phyloP scores from a whole-genome alignment of 257 asterid genomes.

The Pogostemon cablin region DNA sequence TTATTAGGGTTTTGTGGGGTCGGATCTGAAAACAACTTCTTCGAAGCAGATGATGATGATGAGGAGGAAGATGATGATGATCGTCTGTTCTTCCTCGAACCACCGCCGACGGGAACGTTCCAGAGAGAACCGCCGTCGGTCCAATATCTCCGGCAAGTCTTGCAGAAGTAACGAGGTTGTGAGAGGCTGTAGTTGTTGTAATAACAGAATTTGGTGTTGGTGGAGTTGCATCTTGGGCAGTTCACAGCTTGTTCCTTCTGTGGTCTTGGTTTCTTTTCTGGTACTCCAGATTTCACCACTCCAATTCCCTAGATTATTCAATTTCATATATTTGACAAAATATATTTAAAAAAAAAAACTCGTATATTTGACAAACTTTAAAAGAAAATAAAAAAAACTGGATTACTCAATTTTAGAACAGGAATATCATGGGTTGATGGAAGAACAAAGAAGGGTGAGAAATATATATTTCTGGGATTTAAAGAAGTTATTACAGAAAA shows the following conservation, averaged over 20 bases:
- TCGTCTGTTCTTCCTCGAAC: conserved; percentile 73
- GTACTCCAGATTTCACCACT: conserved; percentile 34
- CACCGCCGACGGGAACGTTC: conserved; percentile 91
- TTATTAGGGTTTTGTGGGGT: conserved; percentile 37
- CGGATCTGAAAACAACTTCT: conserved; percentile 42
- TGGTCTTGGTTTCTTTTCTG: conserved; percentile 69
- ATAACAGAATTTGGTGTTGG: conserved; percentile 87
- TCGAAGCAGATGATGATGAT: conserved; percentile 21
- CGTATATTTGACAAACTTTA: no score
- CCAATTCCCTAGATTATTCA: conserved; percentile 45
- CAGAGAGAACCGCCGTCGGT: conserved; percentile 81
- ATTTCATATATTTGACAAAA: no score
- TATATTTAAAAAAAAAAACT: background rate
- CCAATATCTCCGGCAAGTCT: conserved; percentile 89
- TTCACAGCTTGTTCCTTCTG: conserved; percentile 63
- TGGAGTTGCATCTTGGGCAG: conserved; percentile 83
- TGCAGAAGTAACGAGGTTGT: conserved; percentile 90
- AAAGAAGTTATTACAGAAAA: background rate
- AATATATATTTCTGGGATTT: no score
- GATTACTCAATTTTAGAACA: no score
- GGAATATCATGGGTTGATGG: no score
- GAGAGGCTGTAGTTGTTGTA: conserved; percentile 84
- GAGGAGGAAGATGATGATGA: conserved; percentile 42
- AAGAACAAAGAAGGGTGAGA: no score
- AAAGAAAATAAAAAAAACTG: no score